Evolutionary conservation across 2,329 filamentous ascomycete species (phyloP), one percentile per base, ranked within the genome.

Genomic region (Nannizziopsis arthrosporioides): DNA sequence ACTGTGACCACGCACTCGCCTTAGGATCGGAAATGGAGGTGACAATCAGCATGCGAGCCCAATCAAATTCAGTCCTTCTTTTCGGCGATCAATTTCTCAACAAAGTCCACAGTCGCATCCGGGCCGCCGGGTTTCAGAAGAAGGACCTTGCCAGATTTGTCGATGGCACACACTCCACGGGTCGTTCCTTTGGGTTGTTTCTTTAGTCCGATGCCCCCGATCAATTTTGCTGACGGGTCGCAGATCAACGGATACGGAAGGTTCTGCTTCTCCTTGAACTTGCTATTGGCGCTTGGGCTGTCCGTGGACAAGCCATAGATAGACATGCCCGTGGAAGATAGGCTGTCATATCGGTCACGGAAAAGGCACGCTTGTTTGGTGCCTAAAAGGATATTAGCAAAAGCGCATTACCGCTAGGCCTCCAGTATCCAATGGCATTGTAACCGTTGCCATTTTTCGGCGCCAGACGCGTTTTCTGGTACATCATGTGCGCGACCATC

Each of bases 331-430:
- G 79, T 83, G 22, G 80, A 76, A 9, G 84, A 90, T 47, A 96
- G 76, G 44, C 81, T 72, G 41, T 75, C 71, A 69, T 94, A 86
- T 18, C 80, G 75, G 73, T 96, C 89, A 61, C 92, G 84, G 76
- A 98, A 96, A 57, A 90, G 74, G 69, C 89, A 95, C 53, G 77
- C 92, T 75, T 98, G 92, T 51, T 76, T 92, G 49, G 88, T 96
- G 75, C 90, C 89, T 94, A 27, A 27, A 27, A 27, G 3, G 22
- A 27, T 7, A 27, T 27, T 27, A 27, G 22, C 22, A 7, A 27
- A 7, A 4, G 22, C 22, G 22, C 22, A 4, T 27, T 27, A 27
- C 3, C 3, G 7, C 3, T 4, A 3, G 22, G 22, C 4, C 7
- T n/a, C 2, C 32, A 42, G 17, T 22, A 14, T 6, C 11, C 6